phyloP scores from a whole-genome alignment of 108 stramenopile species.

The Cyclotella cryptica region DNA sequence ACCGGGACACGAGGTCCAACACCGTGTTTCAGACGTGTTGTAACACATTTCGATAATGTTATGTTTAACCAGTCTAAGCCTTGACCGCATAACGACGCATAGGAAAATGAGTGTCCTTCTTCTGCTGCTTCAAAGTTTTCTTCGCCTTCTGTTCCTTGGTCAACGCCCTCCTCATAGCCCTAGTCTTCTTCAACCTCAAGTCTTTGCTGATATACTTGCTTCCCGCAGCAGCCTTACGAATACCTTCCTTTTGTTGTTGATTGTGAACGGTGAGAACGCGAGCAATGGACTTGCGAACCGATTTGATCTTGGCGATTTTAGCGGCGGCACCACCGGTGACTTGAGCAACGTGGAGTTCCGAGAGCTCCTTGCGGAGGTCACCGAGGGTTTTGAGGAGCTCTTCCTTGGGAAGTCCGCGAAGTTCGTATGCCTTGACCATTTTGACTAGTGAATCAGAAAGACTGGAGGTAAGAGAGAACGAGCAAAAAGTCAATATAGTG shows the following conservation, averaged over 20 bases:
- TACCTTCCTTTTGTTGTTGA: constrained; percentile 95
- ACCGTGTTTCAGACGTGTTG: constrained; percentile 28
- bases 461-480: not conserved
- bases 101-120: constrained; percentile 86
- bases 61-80: constrained; percentile 60
- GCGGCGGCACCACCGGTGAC: constrained; percentile 97
- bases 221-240: constrained; percentile 88
- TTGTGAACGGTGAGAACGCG: constrained; percentile 99
- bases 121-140: constrained; percentile 86
- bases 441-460: not conserved
- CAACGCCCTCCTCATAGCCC: constrained; percentile 96
- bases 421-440: constrained; percentile 96
- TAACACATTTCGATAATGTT: constrained; percentile 3
- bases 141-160: constrained; percentile 83
- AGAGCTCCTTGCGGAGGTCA: constrained; percentile 94
- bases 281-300: constrained; percentile 97
- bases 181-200: constrained; percentile 97
- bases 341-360: constrained; percentile 96
- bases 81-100: constrained; percentile 82
- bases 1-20: constrained; percentile 5
- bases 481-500: not conserved
- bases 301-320: constrained; percentile 99
- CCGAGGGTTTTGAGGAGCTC: constrained; percentile 95
- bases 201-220: constrained; percentile 96
- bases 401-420: constrained; percentile 91